These are phyloP conservation scores for Boletus huronensis DNA, from an alignment of 768 basidiomycete genomes.

Conservation along the genomic window DNA sequence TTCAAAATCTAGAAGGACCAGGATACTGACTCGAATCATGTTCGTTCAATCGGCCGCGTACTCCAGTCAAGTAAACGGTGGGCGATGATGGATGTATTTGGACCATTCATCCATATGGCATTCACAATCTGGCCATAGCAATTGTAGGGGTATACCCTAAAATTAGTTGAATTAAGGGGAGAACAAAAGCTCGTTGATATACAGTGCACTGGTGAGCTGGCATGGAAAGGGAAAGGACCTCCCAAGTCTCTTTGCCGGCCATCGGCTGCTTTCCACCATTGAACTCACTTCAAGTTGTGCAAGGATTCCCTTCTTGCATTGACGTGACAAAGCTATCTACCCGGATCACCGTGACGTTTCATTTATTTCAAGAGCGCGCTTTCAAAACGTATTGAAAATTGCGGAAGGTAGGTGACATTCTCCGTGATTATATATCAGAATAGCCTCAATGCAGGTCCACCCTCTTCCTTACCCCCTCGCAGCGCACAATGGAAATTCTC, in stretches of 20 bases:
- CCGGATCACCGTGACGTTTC: not conserved
- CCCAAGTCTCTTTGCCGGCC: not conserved
- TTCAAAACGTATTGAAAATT: not conserved
- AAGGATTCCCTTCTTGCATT: not conserved
- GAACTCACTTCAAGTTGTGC: not conserved
- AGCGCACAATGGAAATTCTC: constrained; percentile 13
- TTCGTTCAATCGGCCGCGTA: not conserved
- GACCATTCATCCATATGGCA: too few relatives aligned
- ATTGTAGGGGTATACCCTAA: not conserved
- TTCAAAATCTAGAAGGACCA: not conserved
- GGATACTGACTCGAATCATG: not conserved
- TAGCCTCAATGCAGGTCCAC: not conserved
- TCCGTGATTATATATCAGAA: constrained; percentile 6
- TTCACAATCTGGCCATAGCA: not conserved
- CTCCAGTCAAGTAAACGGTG: not conserved
- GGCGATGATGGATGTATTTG: too few relatives aligned
- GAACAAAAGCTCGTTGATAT: not conserved
- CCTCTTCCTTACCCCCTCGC: not conserved
- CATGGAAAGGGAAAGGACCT: not conserved
- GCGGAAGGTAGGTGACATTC: not conserved
- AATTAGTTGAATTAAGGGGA: not conserved
- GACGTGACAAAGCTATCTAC: not conserved
- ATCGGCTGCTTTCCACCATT: not conserved
- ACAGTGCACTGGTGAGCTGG: not conserved
- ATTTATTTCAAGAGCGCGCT: not conserved